Percentiles rank a stretch among this genome's conserved stretches.
Conservation (phyloP, 2,329 filamentous ascomycete species). For the Neoscytalidium dimidiatum region DNA sequence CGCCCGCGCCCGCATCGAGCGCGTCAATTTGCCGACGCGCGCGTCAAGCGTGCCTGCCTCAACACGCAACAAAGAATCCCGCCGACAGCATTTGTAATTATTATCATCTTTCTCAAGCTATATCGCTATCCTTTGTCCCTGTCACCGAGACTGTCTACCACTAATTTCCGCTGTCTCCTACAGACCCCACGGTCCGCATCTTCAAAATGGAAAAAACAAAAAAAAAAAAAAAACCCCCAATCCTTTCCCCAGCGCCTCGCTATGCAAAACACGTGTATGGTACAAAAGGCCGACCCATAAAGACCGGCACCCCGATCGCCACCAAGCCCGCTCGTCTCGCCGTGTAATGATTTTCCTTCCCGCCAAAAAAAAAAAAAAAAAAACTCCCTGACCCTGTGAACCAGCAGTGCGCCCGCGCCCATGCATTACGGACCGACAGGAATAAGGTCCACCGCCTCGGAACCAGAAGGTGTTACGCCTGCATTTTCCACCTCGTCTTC, state of each 20-base stretch:
- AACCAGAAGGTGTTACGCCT: not conserved
- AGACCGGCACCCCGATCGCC: not conserved
- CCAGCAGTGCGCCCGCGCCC: too few relatives aligned
- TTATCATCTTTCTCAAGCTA: not conserved
- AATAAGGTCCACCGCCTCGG: conserved; percentile 9
- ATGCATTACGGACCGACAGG: not conserved
- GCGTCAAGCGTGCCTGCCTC: not conserved
- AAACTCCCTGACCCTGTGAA: not conserved
- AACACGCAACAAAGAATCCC: not conserved
- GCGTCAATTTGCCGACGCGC: not conserved
- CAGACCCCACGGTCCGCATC: too few relatives aligned
- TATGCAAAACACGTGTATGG: conserved; percentile 4
- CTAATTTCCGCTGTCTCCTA: not conserved
- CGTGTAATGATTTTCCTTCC: not conserved
- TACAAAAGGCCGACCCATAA: not conserved
- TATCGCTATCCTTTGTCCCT: too few relatives aligned
- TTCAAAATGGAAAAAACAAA: not conserved
- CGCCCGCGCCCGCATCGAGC: not conserved
- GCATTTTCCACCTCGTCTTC: not conserved
- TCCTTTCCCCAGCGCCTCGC: conserved; percentile 12
- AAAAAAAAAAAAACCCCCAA: not conserved
- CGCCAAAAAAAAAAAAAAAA: not conserved
- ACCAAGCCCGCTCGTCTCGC: not conserved
- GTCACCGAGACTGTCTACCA: not conserved
- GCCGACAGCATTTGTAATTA: not conserved